These are phyloP conservation scores for Sporormia fimetaria DNA, from an alignment of 495 filamentous ascomycete genomes.

Conservation along the genomic window DNA sequence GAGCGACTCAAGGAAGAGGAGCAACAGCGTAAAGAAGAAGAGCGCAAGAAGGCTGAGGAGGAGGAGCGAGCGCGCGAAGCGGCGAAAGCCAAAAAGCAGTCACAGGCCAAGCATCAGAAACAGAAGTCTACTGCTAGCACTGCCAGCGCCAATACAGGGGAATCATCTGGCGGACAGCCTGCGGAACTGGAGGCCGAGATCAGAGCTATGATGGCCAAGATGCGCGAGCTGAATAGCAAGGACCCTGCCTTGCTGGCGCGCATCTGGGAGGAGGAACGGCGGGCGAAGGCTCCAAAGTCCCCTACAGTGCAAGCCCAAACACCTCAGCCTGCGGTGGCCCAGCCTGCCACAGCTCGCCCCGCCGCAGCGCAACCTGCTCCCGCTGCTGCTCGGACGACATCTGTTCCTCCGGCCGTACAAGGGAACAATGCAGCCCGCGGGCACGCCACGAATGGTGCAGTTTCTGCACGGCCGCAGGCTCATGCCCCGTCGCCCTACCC, in stretches of 20 bases:
- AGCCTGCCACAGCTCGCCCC: slow-evolving; percentile 1
- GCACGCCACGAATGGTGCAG: too few relatives aligned
- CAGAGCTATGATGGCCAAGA: slow-evolving; percentile 32
- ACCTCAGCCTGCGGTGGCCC: slow-evolving; percentile 8
- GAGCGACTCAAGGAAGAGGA: slow-evolving; percentile 12
- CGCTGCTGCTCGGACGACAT: neutral
- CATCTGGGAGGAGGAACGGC: slow-evolving; percentile 34
- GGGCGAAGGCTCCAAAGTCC: slow-evolving; percentile 17
- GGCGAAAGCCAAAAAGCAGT: slow-evolving; percentile 1
- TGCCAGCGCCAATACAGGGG: neutral
- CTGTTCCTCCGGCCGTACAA: neutral
- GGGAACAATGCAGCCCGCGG: too few relatives aligned
- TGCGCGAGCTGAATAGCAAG: slow-evolving; percentile 33
- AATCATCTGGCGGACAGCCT: neutral
- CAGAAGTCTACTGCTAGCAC: neutral
- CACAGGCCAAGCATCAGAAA: neutral
- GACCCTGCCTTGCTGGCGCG: slow-evolving; percentile 32
- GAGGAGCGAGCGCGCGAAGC: slow-evolving; percentile 13
- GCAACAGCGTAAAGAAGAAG: slow-evolving; percentile 3
- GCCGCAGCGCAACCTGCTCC: neutral
- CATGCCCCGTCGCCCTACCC: too few relatives aligned
- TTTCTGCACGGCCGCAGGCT: too few relatives aligned
- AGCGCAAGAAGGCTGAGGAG: slow-evolving; percentile 27
- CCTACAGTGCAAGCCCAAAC: slow-evolving; percentile 5
- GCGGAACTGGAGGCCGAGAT: slow-evolving; percentile 22